These are phyloP conservation scores for Adiantum capillusveneris DNA, from an alignment of 75 land plant genomes.

Conservation along the genomic window DNA sequence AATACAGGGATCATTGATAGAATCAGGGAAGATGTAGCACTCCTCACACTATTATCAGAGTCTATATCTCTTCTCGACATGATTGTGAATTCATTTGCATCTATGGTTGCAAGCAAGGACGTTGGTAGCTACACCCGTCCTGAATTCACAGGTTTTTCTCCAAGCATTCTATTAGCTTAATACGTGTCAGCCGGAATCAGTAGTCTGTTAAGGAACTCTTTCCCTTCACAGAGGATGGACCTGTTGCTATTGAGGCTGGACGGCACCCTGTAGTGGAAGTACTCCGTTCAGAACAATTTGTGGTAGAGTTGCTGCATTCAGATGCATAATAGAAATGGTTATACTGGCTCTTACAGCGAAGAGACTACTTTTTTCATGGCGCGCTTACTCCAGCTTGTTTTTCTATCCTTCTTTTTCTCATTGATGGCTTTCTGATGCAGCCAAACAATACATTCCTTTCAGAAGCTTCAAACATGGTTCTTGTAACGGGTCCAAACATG, in stretches of 20 bases:
- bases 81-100: slow-evolving; percentile 97
- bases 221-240: slow-evolving; percentile 56
- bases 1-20: slow-evolving; percentile 59
- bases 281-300: slow-evolving; percentile 57
- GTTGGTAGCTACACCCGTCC: slow-evolving; percentile 75
- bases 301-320: slow-evolving; percentile 38
- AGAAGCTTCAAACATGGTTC: slow-evolving; percentile 87
- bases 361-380: too few species aligned
- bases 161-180: too few species aligned
- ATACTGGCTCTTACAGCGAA: too few species aligned
- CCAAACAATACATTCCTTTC: slow-evolving; percentile 87
- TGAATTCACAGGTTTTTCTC: slow-evolving; percentile 66
- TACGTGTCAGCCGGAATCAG: too few species aligned
- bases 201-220: neutral
- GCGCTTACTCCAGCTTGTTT: too few species aligned
- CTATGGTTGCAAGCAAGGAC: slow-evolving; percentile 65
- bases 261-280: slow-evolving; percentile 89
- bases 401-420: too few species aligned
- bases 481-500: slow-evolving; percentile 97
- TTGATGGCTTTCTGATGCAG: slow-evolving; percentile 31
- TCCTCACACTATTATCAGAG: slow-evolving; percentile 82
- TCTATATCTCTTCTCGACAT: slow-evolving; percentile 92
- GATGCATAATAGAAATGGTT: too few species aligned
- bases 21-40: slow-evolving; percentile 68
- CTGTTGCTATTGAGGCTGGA: slow-evolving; percentile 90